Evolutionary conservation across 129 eudicot species (phyloP).

Genomic region (Helichrysum umbraculigerum): DNA sequence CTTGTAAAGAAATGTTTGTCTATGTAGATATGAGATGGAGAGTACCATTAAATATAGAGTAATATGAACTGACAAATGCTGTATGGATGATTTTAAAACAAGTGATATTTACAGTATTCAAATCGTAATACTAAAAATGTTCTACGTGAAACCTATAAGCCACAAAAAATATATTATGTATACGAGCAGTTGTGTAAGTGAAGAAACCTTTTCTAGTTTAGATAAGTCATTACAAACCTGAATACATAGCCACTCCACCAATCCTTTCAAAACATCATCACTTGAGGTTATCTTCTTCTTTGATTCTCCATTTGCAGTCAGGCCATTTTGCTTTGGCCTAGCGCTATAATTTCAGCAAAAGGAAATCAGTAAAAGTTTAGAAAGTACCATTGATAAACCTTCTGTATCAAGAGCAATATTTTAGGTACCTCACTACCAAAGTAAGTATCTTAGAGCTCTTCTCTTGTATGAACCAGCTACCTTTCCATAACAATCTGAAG

Average conservation of each 20-base stretch:
- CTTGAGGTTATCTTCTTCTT: conserved; percentile 62
- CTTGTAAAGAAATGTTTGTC: background rate
- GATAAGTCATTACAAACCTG: conserved; percentile 61
- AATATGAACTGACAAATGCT: background rate
- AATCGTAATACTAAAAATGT: background rate
- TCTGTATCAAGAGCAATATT: conserved; percentile 1
- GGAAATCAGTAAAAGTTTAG: background rate
- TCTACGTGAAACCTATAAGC: background rate
- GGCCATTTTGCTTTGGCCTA: conserved; percentile 55
- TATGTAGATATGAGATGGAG: background rate
- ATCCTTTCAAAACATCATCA: conserved; percentile 77
- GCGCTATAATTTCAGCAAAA: conserved; percentile 43
- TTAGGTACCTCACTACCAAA: conserved; percentile 65
- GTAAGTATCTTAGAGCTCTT: conserved; percentile 96
- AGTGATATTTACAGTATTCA: background rate
- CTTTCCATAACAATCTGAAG: conserved; percentile 85
- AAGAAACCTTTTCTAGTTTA: background rate
- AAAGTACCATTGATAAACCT: background rate
- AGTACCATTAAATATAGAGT: background rate
- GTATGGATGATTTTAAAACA: background rate
- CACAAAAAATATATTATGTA: background rate
- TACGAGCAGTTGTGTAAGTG: background rate
- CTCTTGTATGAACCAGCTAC: conserved; percentile 95
- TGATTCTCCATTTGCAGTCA: conserved; percentile 55
- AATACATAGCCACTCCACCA: conserved; percentile 90